Percentiles rank a stretch among this genome's conserved stretches.
These are phyloP conservation scores for Aspergillus wentii DNA, from an alignment of 495 filamentous ascomycete genomes.

Conservation along the genomic window DNA sequence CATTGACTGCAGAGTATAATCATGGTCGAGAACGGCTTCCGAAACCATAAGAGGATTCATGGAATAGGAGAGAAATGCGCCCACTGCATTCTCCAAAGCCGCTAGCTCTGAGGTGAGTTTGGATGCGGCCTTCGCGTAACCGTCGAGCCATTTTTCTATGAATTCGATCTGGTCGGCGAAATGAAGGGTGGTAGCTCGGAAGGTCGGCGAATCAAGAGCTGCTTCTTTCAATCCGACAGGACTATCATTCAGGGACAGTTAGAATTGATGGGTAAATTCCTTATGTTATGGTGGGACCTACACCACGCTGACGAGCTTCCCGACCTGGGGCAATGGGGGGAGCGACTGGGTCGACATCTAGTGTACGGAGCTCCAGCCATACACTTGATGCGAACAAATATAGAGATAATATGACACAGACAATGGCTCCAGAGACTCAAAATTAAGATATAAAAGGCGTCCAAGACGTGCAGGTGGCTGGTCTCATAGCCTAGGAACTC, in stretches of 20 bases:
- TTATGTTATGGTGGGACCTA: conserved; percentile 18
- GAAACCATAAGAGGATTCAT: conserved; percentile 66
- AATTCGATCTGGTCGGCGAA: conserved; percentile 89
- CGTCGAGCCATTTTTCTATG: conserved; percentile 90
- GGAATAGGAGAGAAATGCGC: conserved; percentile 65
- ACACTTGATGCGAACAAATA: conserved; percentile 24
- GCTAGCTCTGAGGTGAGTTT: conserved; percentile 72
- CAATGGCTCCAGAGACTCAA: conserved; percentile 2
- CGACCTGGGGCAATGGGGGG: conserved; percentile 41
- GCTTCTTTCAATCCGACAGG: conserved; percentile 94
- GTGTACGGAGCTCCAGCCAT: conserved; percentile 35
- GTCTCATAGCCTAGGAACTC: too few relatives aligned
- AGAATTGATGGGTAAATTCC: conserved; percentile 15
- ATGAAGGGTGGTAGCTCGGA: conserved; percentile 81
- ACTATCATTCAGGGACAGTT: conserved; percentile 26
- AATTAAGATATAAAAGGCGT: conserved; percentile 1
- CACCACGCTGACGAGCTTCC: conserved; percentile 54
- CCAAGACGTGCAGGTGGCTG: too few relatives aligned
- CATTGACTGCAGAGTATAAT: conserved; percentile 86
- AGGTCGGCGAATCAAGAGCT: conserved; percentile 91
- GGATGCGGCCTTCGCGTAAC: conserved; percentile 71
- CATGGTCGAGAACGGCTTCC: conserved; percentile 84
- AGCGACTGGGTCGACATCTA: conserved; percentile 46
- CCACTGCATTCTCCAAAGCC: conserved; percentile 64
- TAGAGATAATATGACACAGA: conserved; percentile 3